These are phyloP conservation scores for Baorangia bicolor DNA, from an alignment of 768 basidiomycete species.

Conservation along the genomic window DNA sequence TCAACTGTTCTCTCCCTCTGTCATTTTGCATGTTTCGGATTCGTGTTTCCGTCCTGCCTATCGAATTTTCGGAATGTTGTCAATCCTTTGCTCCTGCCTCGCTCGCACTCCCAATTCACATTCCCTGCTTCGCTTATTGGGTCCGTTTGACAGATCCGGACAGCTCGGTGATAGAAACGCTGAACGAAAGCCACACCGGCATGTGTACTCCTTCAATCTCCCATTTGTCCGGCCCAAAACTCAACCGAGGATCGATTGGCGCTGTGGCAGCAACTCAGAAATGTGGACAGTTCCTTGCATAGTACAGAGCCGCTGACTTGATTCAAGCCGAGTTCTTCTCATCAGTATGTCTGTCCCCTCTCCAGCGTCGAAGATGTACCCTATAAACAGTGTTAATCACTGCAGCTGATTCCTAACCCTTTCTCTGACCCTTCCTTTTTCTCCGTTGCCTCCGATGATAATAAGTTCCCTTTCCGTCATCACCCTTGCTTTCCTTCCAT, in stretches of 20 bases:
- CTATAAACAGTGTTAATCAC: not conserved
- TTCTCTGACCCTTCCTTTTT: not conserved
- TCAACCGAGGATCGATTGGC: too few relatives aligned
- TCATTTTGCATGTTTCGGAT: not conserved
- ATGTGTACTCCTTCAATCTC: not conserved
- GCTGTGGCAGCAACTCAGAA: not conserved
- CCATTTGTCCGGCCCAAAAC: not conserved
- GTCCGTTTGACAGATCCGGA: not conserved
- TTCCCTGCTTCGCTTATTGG: not conserved
- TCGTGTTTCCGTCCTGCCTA: not conserved
- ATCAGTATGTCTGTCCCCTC: too few relatives aligned
- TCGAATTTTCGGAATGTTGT: not conserved
- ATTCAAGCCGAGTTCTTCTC: not conserved
- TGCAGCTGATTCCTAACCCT: not conserved
- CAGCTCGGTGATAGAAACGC: not conserved
- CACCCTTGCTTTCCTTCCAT: slow-evolving; percentile 28
- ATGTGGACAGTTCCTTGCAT: not conserved
- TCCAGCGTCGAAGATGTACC: too few relatives aligned
- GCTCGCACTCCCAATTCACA: not conserved
- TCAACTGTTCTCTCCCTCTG: not conserved
- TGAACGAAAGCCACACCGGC: not conserved
- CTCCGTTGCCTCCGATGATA: not conserved
- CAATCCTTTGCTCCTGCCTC: not conserved
- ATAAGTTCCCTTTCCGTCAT: slow-evolving; percentile 24
- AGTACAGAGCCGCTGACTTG: not conserved